Conservation (phyloP, 805 yeast species). For the Metschnikowia colocasiae region DNA sequence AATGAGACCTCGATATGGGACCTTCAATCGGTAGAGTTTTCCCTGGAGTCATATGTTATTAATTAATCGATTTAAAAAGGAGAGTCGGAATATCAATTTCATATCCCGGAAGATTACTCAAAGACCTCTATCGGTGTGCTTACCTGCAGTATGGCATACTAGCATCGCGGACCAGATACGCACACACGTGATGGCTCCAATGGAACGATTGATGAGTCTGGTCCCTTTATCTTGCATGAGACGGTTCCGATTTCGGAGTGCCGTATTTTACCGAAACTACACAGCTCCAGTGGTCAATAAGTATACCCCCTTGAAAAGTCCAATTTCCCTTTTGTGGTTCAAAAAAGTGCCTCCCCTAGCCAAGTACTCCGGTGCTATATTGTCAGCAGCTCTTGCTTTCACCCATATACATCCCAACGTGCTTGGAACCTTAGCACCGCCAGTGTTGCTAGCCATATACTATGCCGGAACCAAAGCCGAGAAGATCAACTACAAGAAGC, state of each 20-base stretch:
- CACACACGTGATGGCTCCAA: not conserved
- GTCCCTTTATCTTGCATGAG: not conserved
- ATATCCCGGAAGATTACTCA: too few relatives aligned
- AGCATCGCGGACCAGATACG: not conserved
- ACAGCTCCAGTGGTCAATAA: conserved; percentile 34
- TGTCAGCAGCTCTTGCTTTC: conserved; percentile 25
- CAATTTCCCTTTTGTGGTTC: conserved; percentile 25
- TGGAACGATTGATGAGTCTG: not conserved
- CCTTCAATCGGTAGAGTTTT: too few relatives aligned
- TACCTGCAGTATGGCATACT: not conserved
- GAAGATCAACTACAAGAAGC: conserved; percentile 13
- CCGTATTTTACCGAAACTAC: not conserved
- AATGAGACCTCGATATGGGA: too few relatives aligned
- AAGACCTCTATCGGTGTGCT: too few relatives aligned
- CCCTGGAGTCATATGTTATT: too few relatives aligned
- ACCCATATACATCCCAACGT: conserved; percentile 36
- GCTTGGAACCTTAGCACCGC: conserved; percentile 36
- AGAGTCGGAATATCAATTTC: too few relatives aligned
- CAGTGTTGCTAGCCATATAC: conserved; percentile 28
- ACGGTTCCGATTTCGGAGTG: not conserved
- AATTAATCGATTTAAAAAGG: too few relatives aligned
- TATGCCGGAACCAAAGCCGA: conserved; percentile 19
- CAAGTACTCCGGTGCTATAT: conserved; percentile 29
- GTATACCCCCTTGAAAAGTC: conserved; percentile 25
- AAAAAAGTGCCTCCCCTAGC: conserved; percentile 23